phyloP scores from a whole-genome alignment of 176 grass and related monocot genomes.

The Oryza longistaminata region DNA sequence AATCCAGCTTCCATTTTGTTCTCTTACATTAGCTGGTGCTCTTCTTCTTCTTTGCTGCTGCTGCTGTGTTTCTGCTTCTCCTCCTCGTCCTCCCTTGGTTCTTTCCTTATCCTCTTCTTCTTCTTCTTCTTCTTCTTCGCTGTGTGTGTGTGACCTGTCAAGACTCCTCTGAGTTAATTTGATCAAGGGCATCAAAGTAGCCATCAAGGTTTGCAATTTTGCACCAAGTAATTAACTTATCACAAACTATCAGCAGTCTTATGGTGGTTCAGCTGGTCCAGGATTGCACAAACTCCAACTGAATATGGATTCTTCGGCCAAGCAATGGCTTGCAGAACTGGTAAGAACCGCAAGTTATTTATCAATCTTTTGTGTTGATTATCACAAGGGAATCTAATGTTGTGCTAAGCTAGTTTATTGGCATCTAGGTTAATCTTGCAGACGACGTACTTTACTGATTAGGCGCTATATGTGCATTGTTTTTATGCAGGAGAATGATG shows the following conservation, averaged over 20 bases:
- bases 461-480: too few relatives aligned
- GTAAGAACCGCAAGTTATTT: background rate
- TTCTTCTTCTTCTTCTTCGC: background rate
- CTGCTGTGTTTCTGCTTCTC: too few relatives aligned
- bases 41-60: too few relatives aligned
- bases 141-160: background rate
- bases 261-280: background rate
- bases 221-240: background rate
- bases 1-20: too few relatives aligned
- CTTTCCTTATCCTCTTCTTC: background rate
- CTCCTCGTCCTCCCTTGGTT: background rate
- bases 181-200: background rate
- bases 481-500: constrained; percentile 8
- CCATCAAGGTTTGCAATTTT: background rate
- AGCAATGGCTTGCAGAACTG: constrained; percentile 32
- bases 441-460: background rate
- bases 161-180: background rate
- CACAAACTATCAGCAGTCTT: background rate
- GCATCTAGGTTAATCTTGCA: background rate
- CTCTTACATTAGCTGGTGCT: too few relatives aligned
- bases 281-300: background rate
- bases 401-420: background rate
- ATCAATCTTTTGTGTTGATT: background rate
- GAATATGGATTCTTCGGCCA: constrained; percentile 18
- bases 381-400: background rate